Base-by-base conservation (phyloP, 2,329 filamentous ascomycete species). In the Aspergillus bombycis region DNA sequence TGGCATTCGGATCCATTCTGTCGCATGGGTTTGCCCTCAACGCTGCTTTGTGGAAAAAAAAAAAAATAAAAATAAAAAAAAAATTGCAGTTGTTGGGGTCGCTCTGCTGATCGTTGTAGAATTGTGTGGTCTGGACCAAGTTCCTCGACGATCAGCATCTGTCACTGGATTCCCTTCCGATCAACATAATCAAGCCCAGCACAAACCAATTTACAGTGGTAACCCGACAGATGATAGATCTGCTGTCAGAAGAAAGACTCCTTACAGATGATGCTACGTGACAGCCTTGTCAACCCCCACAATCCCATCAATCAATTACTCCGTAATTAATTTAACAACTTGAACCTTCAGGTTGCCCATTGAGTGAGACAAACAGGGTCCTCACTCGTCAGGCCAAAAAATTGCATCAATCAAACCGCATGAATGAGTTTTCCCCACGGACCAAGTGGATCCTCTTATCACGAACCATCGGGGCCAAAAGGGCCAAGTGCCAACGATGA, bases 381-480 rank as follows among this genome's bases (percentile, higher is more conserved):
- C 19, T 36, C 8, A 32, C 7, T 7, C 28, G 3, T 28, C 26
- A 28, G 26, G 26, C 26, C 11, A n/a, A 36, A 54, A 21, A 30
- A 21, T 19, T 55, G 28, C 48, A 34, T 55, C n/a, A 55, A 55
- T 55, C 52, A 41, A 38, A 55, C 52, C 23, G 21, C n/a, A 41
- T 10, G 19, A 50, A 50, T 12, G 32, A 7, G 41, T 52, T 41
- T 45, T 36, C 50, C 16, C 52, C 58, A 59, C 62, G 56, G 58
- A 48, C 8, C 46, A 32, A 62, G 61, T 61, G 62, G 65, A 57
- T 19, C 57, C 21, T 8, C 7, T 23, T 46, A 53, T 62, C 66
- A 67, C 60, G 68, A 70, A 70, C 67, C 48, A 57, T 50, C 61
- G 64, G 65, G 62, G 63, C 52, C 46, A 26, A 28, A 21, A 21